phyloP scores from a whole-genome alignment of 768 basidiomycete species.

The Phylloporus sp. region DNA sequence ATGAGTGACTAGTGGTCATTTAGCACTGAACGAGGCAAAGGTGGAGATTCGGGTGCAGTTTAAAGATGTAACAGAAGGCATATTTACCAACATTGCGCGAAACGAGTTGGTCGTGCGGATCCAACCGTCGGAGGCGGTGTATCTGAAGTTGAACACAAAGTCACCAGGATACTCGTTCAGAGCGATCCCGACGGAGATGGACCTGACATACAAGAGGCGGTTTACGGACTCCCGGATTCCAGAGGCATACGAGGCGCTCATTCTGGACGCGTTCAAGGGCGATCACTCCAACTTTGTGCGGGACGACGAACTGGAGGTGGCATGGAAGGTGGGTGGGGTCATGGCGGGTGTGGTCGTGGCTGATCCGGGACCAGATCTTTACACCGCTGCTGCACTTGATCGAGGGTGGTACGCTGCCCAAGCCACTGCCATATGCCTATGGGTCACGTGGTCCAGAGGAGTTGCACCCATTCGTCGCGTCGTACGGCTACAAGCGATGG shows the following conservation, averaged over 20 bases:
- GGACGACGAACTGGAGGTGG: conserved; percentile 93
- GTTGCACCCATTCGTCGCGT: conserved; percentile 69
- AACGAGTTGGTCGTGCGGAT: conserved; percentile 98
- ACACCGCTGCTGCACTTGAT: conserved; percentile 96
- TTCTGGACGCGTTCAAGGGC: conserved; percentile 94
- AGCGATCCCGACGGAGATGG: conserved; percentile 95
- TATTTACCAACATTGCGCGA: conserved; percentile 93
- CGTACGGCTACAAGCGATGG: conserved; percentile 74
- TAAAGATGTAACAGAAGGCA: conserved; percentile 95
- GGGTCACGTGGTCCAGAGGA: conserved; percentile 93
- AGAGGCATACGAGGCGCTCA: conserved; percentile 94
- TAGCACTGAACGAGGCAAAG: conserved; percentile 97
- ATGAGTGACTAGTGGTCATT: conserved; percentile 9
- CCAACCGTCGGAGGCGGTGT: conserved; percentile 94
- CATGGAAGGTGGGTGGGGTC: conserved; percentile 78
- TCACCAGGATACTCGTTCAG: conserved; percentile 87
- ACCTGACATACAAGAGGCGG: conserved; percentile 94
- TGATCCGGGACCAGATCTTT: conserved; percentile 60
- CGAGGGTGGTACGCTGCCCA: conserved; percentile 65
- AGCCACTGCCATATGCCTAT: conserved; percentile 78
- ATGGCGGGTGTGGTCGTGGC: background rate
- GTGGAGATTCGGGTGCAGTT: conserved; percentile 98
- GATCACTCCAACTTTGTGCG: conserved; percentile 99
- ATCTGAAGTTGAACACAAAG: conserved; percentile 96
- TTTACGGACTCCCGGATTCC: conserved; percentile 91